Base-by-base conservation (phyloP, 768 basidiomycete genomes). In the Leucosporidium scottii region DNA sequence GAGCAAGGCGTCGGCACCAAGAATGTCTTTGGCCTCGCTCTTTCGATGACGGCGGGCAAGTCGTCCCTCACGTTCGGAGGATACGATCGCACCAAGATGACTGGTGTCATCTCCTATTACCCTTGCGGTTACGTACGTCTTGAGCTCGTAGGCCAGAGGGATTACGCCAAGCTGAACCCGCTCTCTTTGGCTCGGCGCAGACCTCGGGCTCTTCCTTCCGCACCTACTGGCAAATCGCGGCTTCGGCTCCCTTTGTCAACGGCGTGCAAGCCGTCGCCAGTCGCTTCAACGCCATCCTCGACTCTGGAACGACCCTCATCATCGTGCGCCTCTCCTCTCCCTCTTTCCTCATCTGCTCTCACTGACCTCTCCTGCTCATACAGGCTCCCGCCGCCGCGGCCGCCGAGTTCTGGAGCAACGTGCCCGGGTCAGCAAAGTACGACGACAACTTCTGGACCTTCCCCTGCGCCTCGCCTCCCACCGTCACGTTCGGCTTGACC, bases 381-480 rank as follows among this genome's bases (percentile, higher is more conserved):
- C 34, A 34, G 34, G 34, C 39, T 44, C 39, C 39, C 39, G 39
- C 39, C 39, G 39, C 39, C 39, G 39, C 39, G 8, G 39, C 39
- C 39, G 39, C 39, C 15, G 10, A 44, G 15, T 44, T 44, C 39
- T 44, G 39, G 39, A 13, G 8, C 39, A 17, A 10, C 6, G 39
- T 44, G 8, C 39, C 39, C 39, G 39, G 39, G 4, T 60, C 69
- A 3, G 27, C 4, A 1, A 4, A 28, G 1, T 61, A 60, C 69
- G 47, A 60, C 53, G 12, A 6, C 31, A 53, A 59, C 18, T 55
- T 53, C 36, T 70, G 54, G 53, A 49, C 65, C 48, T 70, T 44
- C 65, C 91, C 64, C 25, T 66, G 63, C 65, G 61, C 36, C 47
- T 36, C 63, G 12, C 61, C 65, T 4, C 65, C 62, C 1, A 15